These are phyloP conservation scores for Cardamine chenopodiifolia DNA, from an alignment of 345 rosid species.

Conservation along the genomic window DNA sequence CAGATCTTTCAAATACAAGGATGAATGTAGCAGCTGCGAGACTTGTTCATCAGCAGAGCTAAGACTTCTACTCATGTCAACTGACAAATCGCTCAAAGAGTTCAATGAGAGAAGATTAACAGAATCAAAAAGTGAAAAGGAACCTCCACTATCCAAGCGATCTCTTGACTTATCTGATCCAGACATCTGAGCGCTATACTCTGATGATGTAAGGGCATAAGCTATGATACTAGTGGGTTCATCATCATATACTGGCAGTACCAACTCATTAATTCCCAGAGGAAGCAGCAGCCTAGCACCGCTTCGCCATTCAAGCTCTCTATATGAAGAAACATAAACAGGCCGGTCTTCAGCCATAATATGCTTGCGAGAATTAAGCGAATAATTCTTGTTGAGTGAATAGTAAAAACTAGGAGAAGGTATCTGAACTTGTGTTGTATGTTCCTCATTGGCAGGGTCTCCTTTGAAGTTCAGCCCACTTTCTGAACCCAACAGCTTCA, in stretches of 20 bases:
- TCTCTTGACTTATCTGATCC: slow-evolving; percentile 66
- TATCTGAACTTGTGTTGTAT: slow-evolving; percentile 40
- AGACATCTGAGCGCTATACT: slow-evolving; percentile 64
- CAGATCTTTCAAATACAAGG: slow-evolving; percentile 58
- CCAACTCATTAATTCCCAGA: slow-evolving; percentile 61
- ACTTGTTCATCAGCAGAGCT: slow-evolving; percentile 67
- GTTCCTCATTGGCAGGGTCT: slow-evolving; percentile 31
- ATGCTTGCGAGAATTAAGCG: slow-evolving; percentile 56
- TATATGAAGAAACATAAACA: slow-evolving; percentile 56
- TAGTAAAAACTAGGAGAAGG: slow-evolving; percentile 55
- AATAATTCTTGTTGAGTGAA: slow-evolving; percentile 48
- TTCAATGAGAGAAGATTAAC: slow-evolving; percentile 55
- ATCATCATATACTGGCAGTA: slow-evolving; percentile 89
- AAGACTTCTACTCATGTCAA: slow-evolving; percentile 51
- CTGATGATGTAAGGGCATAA: slow-evolving; percentile 73
- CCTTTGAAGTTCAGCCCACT: slow-evolving; percentile 36
- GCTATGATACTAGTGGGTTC: slow-evolving; percentile 94
- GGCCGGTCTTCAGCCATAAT: slow-evolving; percentile 63
- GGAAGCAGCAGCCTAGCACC: slow-evolving; percentile 82
- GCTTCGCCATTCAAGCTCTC: slow-evolving; percentile 71
- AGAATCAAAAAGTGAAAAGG: slow-evolving; percentile 62
- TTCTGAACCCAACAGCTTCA: slow-evolving; percentile 34
- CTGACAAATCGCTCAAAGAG: slow-evolving; percentile 54
- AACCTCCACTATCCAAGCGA: slow-evolving; percentile 48
- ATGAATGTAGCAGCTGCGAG: slow-evolving; percentile 61